phyloP scores from a whole-genome alignment of 768 basidiomycete species.

The Mycena rebaudengoi region DNA sequence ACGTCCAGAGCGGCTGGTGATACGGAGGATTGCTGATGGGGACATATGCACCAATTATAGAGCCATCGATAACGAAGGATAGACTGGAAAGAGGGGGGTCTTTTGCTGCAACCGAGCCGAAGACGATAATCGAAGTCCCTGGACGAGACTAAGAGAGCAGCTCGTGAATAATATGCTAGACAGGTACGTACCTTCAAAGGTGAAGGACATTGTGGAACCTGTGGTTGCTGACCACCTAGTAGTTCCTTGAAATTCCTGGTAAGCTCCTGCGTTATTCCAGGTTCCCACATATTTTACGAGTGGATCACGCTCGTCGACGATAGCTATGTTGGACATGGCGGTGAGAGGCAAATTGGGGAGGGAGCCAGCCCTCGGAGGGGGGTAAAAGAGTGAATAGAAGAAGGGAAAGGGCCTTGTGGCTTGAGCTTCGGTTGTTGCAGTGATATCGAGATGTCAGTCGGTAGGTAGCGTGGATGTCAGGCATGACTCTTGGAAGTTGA shows the following conservation, averaged over 20 bases:
- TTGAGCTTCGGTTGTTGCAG: no score
- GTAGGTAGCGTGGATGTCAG: no score
- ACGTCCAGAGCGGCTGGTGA: neutral
- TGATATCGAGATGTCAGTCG: no score
- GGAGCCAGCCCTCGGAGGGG: no score
- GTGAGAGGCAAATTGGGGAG: no score
- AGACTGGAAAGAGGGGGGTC: neutral
- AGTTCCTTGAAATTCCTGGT: neutral
- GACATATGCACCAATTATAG: neutral
- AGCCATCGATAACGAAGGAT: neutral
- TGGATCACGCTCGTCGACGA: conserved; percentile 3
- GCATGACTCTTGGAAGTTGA: no score
- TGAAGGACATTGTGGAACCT: neutral
- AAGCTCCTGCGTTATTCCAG: neutral
- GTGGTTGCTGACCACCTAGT: neutral
- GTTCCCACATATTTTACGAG: neutral
- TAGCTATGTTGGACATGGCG: neutral
- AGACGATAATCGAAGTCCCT: neutral
- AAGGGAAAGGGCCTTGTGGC: no score
- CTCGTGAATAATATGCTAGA: neutral
- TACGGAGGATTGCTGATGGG: neutral
- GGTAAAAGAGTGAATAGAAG: no score
- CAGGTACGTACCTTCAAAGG: neutral
- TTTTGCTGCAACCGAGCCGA: neutral
- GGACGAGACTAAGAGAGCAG: no score